Base-by-base conservation (phyloP, 2,329 filamentous ascomycete genomes). In the Apiospora koreana region DNA sequence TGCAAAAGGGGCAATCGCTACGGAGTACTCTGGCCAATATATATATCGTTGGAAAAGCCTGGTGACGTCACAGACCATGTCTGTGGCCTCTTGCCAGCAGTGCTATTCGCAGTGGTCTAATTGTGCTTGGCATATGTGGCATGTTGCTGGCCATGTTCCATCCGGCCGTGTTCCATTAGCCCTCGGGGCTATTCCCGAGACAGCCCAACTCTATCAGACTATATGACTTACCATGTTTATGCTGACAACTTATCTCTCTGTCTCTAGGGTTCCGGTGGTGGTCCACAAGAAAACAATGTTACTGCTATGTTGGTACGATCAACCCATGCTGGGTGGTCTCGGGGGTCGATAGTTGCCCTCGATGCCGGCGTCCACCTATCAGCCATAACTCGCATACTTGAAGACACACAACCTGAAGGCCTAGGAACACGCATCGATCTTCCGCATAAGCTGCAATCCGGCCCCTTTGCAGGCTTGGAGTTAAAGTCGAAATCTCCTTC, bases 291-390 rank as follows among this genome's bases (percentile, higher is more conserved):
- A 86, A 91, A 94, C 80, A 96, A 95, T 79, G 92, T 94, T 31
- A 98, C 95, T 0, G 94, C 94, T 2, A 90, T 98, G 70, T 88
- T 99, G 25, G 93, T 98, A 65, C 92, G 95, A 65, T 95, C 95
- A 5, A 87, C 92, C 12, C 88, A 91, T 41, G 89, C 92, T 68
- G 88, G 91, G 72, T 99, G 96, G 96, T 85, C 87, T 66, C 92
- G 91, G 76, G 92, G 93, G 62, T 98, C 94, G 0, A 81, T 98
- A 50, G 85, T 98, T 38, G 94, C 95, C n/a, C 92, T 99, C 68
- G 96, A 99, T 83, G 95, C 94, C 12, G 96, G 96, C 65, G 94
- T 95, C 42, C 93, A 98, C 79, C 88, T 99, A 50, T 91, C 93
- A 38, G 91, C 94, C 69, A 97, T 99, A 70, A 89, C 90, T n/a